These are phyloP conservation scores for Penicillium sp. DNA, from an alignment of 2,329 filamentous ascomycete species.

Conservation along the genomic window DNA sequence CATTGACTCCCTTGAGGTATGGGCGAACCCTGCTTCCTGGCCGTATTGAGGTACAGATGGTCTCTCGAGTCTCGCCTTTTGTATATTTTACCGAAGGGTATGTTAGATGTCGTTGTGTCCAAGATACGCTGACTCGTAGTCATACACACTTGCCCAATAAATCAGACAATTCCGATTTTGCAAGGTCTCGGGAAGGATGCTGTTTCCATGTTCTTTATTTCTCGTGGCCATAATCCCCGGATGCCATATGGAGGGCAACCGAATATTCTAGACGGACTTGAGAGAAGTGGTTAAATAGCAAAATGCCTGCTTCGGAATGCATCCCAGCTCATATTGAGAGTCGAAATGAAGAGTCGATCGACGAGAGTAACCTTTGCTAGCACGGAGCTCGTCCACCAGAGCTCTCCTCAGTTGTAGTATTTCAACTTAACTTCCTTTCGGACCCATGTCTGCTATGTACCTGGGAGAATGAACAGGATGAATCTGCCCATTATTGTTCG, in stretches of 20 bases:
- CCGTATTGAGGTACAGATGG: too few relatives aligned
- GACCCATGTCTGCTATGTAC: background rate
- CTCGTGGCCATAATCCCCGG: background rate
- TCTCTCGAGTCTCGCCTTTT: too few relatives aligned
- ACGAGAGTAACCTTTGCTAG: background rate
- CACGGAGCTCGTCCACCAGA: background rate
- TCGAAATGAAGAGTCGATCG: background rate
- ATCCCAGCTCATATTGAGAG: background rate
- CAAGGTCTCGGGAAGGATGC: background rate
- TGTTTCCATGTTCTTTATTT: background rate
- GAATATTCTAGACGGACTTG: background rate
- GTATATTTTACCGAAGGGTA: background rate
- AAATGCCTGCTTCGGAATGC: background rate
- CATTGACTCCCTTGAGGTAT: background rate
- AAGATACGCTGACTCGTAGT: background rate
- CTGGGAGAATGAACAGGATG: background rate
- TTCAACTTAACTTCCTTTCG: background rate
- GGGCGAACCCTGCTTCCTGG: background rate
- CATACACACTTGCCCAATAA: background rate
- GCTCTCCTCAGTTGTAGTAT: background rate
- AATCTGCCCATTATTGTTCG: background rate
- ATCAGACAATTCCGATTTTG: background rate
- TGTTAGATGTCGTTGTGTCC: background rate
- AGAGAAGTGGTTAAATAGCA: background rate
- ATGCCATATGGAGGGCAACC: background rate